Evolutionary conservation across 2,329 filamentous ascomycete genomes (phyloP), one percentile per base, ranked within the genome.

Genomic region (Fusarium mexicanum): DNA sequence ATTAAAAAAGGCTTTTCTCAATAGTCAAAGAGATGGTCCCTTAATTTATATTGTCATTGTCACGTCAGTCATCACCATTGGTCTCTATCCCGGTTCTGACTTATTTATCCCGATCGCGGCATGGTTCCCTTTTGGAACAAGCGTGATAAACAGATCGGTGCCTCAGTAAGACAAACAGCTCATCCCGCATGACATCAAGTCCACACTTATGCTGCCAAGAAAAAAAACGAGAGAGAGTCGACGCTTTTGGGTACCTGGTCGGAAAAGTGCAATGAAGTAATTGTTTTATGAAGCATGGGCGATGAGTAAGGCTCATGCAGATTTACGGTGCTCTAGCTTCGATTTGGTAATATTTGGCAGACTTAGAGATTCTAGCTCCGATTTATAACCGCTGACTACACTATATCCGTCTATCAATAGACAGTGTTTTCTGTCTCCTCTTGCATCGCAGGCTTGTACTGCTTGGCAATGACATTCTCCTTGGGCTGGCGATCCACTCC

Each of bases 401-500:
- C 13, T 18, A 12, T 5, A n/a, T 20, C 8, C 3, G 1, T 17
- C 9, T 8, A 22, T 62, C 20, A 44, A 14, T 61, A 33, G 1
- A 61, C 17, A 7, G 16, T n/a, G 16, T 24, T 48, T 29, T 69
- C 62, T 24, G 13, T 24, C 24, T 62, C 67, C 16, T 72, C 68
- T 18, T 63, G 47, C 10, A 46, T 31, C 0, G 20, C 24, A 18
- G 61, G 26, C 40, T 71, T 73, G 55, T 73, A 38, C 35, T 62
- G 54, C 46, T 69, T 73, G 2, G 31, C 37, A 40, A 76, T 40
- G 2, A 77, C 66, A n/a, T 71, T 67, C 22, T 70, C 55, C 50
- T 76, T 78, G 1, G 69, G 59, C 22, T 69, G 50, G 5, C 33
- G 66, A 43, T 79, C 77, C 20, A 77, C 73, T 12, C 77, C 76